Percentiles rank a stretch among this genome's conserved stretches.
These are phyloP conservation scores for Penicillium lagena DNA, from an alignment of 495 filamentous ascomycete species.

Conservation along the genomic window DNA sequence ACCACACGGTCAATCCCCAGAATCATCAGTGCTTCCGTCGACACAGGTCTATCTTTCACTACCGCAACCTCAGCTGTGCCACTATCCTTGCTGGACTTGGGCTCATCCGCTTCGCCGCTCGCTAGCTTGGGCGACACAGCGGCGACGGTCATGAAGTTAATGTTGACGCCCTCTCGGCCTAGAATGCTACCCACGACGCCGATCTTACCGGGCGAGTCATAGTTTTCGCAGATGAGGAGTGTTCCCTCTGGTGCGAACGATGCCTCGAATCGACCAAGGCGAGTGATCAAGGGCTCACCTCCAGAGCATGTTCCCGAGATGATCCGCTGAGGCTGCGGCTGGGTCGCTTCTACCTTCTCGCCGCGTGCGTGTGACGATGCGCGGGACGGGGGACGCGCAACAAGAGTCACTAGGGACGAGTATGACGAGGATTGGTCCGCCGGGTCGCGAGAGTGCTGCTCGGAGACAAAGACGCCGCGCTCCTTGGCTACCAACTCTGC, in stretches of 20 bases:
- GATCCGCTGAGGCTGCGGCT: slow-evolving; percentile 36
- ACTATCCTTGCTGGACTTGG: background rate
- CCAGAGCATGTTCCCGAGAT: slow-evolving; percentile 61
- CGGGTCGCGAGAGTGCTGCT: slow-evolving; percentile 50
- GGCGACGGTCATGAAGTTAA: slow-evolving; percentile 66
- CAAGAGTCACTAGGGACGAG: slow-evolving; percentile 55
- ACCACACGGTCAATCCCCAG: slow-evolving; percentile 56
- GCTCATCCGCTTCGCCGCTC: slow-evolving; percentile 5
- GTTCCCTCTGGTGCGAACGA: slow-evolving; percentile 59
- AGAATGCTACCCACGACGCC: slow-evolving; percentile 59
- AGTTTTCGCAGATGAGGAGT: slow-evolving; percentile 62
- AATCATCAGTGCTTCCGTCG: slow-evolving; percentile 67
- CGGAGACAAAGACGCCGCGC: slow-evolving; percentile 62
- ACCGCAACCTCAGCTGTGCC: background rate
- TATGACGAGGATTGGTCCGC: slow-evolving; percentile 44
- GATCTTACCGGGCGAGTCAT: slow-evolving; percentile 68
- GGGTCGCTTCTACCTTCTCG: background rate
- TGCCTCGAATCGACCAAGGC: slow-evolving; percentile 57
- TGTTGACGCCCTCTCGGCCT: slow-evolving; percentile 60
- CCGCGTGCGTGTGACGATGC: slow-evolving; percentile 12
- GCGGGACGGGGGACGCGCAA: slow-evolving; percentile 29
- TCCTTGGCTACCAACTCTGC: slow-evolving; percentile 61
- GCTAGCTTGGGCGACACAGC: slow-evolving; percentile 23
- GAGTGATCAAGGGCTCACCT: slow-evolving; percentile 53
- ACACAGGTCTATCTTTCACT: background rate